These are phyloP conservation scores for Populus simonii DNA, from an alignment of 345 rosid species.

Conservation along the genomic window DNA sequence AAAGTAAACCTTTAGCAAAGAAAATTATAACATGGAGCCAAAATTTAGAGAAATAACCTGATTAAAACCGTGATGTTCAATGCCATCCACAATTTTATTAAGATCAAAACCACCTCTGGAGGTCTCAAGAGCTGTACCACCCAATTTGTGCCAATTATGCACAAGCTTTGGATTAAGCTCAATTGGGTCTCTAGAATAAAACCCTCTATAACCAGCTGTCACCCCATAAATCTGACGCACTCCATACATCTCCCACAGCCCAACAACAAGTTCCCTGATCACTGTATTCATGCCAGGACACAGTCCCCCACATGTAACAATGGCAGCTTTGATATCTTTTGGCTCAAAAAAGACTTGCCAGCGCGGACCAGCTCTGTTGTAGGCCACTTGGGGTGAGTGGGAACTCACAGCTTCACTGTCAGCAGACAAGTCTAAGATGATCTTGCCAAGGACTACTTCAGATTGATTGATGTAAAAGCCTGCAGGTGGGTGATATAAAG, in stretches of 20 bases:
- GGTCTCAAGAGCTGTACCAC: constrained; percentile 79
- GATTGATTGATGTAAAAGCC: constrained; percentile 63
- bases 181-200: constrained; percentile 55
- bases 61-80: constrained; percentile 49
- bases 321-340: constrained; percentile 45
- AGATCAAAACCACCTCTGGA: constrained; percentile 85
- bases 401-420: not conserved
- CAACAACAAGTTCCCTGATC: constrained; percentile 79
- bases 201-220: constrained; percentile 81
- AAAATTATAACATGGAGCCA: not conserved
- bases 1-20: not conserved
- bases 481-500: constrained; percentile 51
- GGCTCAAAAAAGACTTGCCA: constrained; percentile 49
- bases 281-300: constrained; percentile 94
- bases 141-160: constrained; percentile 67
- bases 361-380: constrained; percentile 77
- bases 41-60: constrained; percentile 43
- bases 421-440: constrained; percentile 46
- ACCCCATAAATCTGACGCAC: constrained; percentile 70
- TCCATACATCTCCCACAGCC: constrained; percentile 82
- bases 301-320: constrained; percentile 85
- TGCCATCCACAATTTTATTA: constrained; percentile 60
- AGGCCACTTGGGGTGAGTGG: constrained; percentile 36
- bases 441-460: constrained; percentile 64
- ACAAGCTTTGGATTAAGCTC: constrained; percentile 62